Base-by-base conservation (phyloP, 1,284 basidiomycete genomes). In the Flammula alnicola region DNA sequence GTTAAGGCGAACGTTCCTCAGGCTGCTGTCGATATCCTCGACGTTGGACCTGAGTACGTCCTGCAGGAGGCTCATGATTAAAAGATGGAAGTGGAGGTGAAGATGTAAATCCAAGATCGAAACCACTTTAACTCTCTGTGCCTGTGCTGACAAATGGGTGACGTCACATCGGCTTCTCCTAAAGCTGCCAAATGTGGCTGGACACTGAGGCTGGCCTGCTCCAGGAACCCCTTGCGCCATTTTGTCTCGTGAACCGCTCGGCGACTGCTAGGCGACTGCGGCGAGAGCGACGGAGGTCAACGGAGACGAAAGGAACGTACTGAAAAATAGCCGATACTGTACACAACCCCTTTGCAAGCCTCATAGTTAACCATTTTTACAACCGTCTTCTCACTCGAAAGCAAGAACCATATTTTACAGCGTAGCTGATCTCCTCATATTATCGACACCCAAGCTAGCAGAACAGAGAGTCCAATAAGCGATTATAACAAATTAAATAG, bases 31-130 rank as follows among this genome's bases (percentile, higher is more conserved):
- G 44, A 70, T 55, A 49, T 83, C 80, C 44, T 78, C 69, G 4
- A 77, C 76, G 40, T 80, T 74, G 2, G 81, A 84, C 58, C 80
- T 78, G 54, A 91, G 75, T 36, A 91, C 81, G 65, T 78, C 87
- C 64, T 91, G 88, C 8, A 88, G 72, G 35, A 91, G 75, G 69
- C 82, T 86, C 86, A 88, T 88, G 54, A 61, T 74, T 33, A 27
- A 27, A 41, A 87, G 56, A 62, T 73, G 23, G 41, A 17, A 43
- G 41, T 41, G 10, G 26, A 27, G 30, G 31, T 26, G 44, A 14
- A 12, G 16, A 26, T 9, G 22, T 17, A 26, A 16, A 22, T 41
- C 41, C 46, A 47, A 36, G 23, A 31, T 38, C n/a, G n/a, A 36
- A 39, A 39, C 35, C 14, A 32, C 45, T 39, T 40, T 23, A 36